Evolutionary conservation across 495 filamentous ascomycete genomes (phyloP).

Genomic region (Ascobolus immersus): DNA sequence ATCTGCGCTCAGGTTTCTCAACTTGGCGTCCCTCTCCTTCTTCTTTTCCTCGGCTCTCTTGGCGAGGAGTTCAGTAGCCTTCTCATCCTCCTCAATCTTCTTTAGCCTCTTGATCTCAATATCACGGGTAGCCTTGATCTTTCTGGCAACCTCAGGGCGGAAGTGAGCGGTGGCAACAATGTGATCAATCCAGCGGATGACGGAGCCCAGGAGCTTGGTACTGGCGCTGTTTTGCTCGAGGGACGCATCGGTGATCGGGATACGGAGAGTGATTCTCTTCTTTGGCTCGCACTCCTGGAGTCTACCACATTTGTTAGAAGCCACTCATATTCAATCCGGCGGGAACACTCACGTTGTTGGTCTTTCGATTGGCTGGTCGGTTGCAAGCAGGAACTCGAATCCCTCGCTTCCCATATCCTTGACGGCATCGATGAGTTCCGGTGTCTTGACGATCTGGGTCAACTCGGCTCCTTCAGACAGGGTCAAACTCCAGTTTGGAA

Average conservation of each 20-base stretch:
- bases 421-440: conserved; percentile 60
- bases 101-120: conserved; percentile 57
- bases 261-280: conserved; percentile 63
- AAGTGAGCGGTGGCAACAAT: conserved; percentile 56
- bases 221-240: conserved; percentile 37
- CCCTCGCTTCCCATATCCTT: conserved; percentile 36
- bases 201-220: conserved; percentile 55
- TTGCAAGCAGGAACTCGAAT: conserved; percentile 70
- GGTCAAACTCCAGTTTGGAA: conserved; percentile 77
- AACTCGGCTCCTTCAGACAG: conserved; percentile 95
- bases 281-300: conserved; percentile 61
- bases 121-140: conserved; percentile 55
- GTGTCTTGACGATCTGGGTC: conserved; percentile 62
- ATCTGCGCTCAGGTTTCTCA: conserved; percentile 66
- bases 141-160: conserved; percentile 69
- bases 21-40: conserved; percentile 62
- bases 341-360: conserved; percentile 44
- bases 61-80: conserved; percentile 60
- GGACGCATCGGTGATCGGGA: conserved; percentile 49
- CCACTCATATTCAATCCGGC: neutral
- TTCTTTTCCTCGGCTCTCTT: conserved; percentile 71
- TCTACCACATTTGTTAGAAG: conserved; percentile 24
- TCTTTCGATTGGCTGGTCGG: conserved; percentile 76
- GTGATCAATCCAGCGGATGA: conserved; percentile 58
- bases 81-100: conserved; percentile 67